A percentile compares a stretch with the other conserved stretches of the same genome.
phyloP scores from a whole-genome alignment of 2,329 filamentous ascomycete genomes.

The Fusarium sp. region DNA sequence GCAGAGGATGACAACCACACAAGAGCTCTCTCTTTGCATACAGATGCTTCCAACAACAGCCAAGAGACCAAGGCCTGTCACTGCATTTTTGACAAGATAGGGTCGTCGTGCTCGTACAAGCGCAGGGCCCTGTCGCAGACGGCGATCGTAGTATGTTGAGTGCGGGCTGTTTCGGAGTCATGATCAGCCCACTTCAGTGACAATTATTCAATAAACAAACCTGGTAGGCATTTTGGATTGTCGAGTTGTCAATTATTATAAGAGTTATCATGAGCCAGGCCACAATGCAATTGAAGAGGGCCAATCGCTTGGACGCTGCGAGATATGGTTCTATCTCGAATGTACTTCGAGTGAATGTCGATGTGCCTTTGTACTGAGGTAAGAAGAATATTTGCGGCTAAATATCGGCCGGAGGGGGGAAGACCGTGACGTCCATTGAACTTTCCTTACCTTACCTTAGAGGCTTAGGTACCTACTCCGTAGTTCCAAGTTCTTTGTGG shows the following conservation, averaged over 20 bases:
- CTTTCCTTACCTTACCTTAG: background rate
- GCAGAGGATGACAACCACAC: background rate
- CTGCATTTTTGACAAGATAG: constrained; percentile 88
- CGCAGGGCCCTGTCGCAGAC: constrained; percentile 85
- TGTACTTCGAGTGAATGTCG: constrained; percentile 7
- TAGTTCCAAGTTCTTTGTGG: constrained; percentile 27
- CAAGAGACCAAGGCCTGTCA: constrained; percentile 80
- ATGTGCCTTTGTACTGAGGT: constrained; percentile 11
- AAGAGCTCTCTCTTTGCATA: constrained; percentile 63
- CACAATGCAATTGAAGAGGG: background rate
- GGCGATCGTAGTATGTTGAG: constrained; percentile 88
- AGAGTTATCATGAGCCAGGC: background rate
- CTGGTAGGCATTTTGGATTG: constrained; percentile 33
- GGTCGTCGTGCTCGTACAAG: constrained; percentile 91
- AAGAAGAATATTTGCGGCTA: constrained; percentile 39
- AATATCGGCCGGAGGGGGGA: background rate
- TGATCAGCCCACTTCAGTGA: constrained; percentile 33
- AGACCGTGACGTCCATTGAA: constrained; percentile 34
- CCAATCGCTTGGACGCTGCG: constrained; percentile 9
- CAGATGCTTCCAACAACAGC: constrained; percentile 85
- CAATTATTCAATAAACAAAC: constrained; percentile 19
- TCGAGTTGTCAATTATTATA: background rate
- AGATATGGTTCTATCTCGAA: constrained; percentile 19
- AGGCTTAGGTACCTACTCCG: no score
- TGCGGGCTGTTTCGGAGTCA: constrained; percentile 53